Conservation (phyloP, 495 filamentous ascomycete genomes). For the Bathelium albidoporum region DNA sequence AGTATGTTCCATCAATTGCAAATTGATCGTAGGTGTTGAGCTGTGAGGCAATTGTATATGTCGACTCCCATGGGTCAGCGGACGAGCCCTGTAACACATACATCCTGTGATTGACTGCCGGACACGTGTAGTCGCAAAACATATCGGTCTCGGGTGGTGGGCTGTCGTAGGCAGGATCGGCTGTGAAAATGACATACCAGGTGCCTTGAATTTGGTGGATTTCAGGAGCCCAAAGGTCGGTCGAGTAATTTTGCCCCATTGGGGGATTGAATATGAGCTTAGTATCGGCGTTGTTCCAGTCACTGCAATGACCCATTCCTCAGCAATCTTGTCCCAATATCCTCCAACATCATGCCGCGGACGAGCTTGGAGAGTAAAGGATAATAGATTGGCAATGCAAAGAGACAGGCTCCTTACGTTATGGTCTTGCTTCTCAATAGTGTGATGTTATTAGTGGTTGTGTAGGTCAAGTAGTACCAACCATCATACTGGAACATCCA, state of each 20-base stretch:
- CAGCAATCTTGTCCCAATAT: neutral
- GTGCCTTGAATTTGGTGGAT: constrained; percentile 35
- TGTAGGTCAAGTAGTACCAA: constrained; percentile 27
- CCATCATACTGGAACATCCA: constrained; percentile 19
- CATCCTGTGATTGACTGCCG: constrained; percentile 43
- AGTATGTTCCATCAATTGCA: constrained; percentile 44
- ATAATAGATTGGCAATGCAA: neutral
- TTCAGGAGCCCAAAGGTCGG: constrained; percentile 40
- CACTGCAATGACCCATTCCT: constrained; percentile 9
- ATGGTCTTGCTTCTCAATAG: constrained; percentile 19
- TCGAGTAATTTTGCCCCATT: constrained; percentile 33
- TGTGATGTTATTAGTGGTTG: constrained; percentile 24
- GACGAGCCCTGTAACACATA: constrained; percentile 36
- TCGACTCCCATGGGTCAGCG: constrained; percentile 35
- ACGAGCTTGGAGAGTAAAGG: too few species aligned
- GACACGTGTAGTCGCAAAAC: constrained; percentile 26
- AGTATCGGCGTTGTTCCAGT: constrained; percentile 38
- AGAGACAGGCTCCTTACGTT: constrained; percentile 16
- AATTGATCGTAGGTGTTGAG: constrained; percentile 43
- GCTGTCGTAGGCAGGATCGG: constrained; percentile 35
- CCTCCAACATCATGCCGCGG: too few species aligned
- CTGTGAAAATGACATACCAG: constrained; percentile 46
- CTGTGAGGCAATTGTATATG: constrained; percentile 34
- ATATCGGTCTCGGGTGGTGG: constrained; percentile 30
- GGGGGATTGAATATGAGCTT: constrained; percentile 32